phyloP scores from a whole-genome alignment of 106 monocot genomes.

The Allium fistulosum region DNA sequence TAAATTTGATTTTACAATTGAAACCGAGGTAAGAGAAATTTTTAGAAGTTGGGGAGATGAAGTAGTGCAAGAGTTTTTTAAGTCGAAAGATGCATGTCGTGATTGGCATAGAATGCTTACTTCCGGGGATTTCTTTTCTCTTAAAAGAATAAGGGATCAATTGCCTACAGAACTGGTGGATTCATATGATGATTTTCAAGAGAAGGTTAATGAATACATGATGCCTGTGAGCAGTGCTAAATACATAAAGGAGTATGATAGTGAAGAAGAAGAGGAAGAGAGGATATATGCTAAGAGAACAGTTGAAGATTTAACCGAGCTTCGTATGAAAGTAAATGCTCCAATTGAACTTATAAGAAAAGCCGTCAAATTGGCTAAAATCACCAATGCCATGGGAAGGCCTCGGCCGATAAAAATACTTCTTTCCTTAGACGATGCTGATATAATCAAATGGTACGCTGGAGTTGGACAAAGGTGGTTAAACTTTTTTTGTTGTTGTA shows the following conservation, averaged over 20 bases:
- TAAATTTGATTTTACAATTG: slow-evolving; percentile 54
- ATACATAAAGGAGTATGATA: slow-evolving; percentile 25
- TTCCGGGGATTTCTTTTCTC: slow-evolving; percentile 67
- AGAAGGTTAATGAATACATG: slow-evolving; percentile 59
- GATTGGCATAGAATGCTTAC: slow-evolving; percentile 64
- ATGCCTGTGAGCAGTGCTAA: slow-evolving; percentile 37
- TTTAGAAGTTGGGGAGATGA: slow-evolving; percentile 71
- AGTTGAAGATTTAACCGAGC: slow-evolving; percentile 75
- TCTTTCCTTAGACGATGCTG: slow-evolving; percentile 73
- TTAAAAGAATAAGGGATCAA: slow-evolving; percentile 73
- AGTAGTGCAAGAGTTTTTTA: slow-evolving; percentile 51
- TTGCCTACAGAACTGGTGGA: slow-evolving; percentile 64
- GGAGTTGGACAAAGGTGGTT: slow-evolving; percentile 86
- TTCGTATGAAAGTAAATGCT: slow-evolving; percentile 70
- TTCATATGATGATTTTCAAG: slow-evolving; percentile 71
- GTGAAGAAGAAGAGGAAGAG: slow-evolving; percentile 30
- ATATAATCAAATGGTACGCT: slow-evolving; percentile 95
- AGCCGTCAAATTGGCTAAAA: slow-evolving; percentile 68
- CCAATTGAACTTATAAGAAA: slow-evolving; percentile 74
- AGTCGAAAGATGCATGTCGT: slow-evolving; percentile 46
- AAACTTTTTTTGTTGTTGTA: slow-evolving; percentile 88
- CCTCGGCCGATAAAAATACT: slow-evolving; percentile 89
- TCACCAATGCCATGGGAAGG: slow-evolving; percentile 90
- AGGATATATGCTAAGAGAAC: slow-evolving; percentile 63
- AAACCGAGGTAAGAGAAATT: slow-evolving; percentile 49